Base-by-base conservation (phyloP, 2,329 filamentous ascomycete species). In the Hypoxylon sp. region DNA sequence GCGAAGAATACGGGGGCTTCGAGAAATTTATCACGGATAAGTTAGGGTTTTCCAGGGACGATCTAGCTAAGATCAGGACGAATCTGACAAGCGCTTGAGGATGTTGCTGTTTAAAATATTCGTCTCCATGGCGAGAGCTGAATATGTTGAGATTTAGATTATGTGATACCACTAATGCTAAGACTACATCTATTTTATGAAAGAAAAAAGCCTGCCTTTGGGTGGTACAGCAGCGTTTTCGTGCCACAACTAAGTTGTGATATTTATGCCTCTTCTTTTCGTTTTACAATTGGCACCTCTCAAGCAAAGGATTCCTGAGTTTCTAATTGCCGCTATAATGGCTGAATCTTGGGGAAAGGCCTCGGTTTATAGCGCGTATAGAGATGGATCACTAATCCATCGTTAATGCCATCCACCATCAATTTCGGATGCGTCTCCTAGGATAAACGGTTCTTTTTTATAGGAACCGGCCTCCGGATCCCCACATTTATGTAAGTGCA, bases 1-100 rank as follows among this genome's bases (percentile, higher is more conserved):
- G 81, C 63, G 76, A 78, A 35, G 74, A 82, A 63, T 83, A 85
- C 59, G 84, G 84, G 19, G 84, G 85, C 2, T 87, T 84, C 74
- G 82, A 84, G 53, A 80, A 80, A 53, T 88, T 87, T 72, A 80
- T 85, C 31, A 81, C 73, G 13, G 74, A 77, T 33, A 76, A 76
- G 5, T 74, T 88, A 53, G 84, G 84, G 0, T 84, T 88, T 58
- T 82, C 82, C 0, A 71, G 74, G 1, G 78, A 80, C 2, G 85
- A 88, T 55, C 62, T 88, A 44, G 78, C 75, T 6, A 82, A 69
- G 55, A 85, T 88, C 70, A 84, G 80, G 78, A 76, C 71, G 68
- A 86, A 87, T 69, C 74, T 87, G 66, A 78, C 72, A 17, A 73
- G 31, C 4, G 22, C 71, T 31, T 68, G 44, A 70, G 19, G 26